These are phyloP conservation scores for Debaryomyces prosopidis DNA, from an alignment of 805 yeast species.

Conservation along the genomic window DNA sequence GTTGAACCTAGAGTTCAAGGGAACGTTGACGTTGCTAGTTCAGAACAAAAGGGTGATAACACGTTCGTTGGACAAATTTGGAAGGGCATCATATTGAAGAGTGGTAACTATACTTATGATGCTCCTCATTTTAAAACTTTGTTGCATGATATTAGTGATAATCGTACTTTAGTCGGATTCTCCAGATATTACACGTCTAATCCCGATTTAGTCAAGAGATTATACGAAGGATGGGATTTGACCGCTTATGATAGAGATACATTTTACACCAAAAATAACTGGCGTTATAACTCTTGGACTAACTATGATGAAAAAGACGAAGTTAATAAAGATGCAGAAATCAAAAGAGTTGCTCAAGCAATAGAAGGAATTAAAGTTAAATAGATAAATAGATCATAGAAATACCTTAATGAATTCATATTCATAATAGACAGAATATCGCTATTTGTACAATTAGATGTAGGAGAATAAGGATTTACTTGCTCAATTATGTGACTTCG, in stretches of 20 bases:
- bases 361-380: conserved; percentile 1
- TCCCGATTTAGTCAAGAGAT: conserved; percentile 43
- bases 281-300: conserved; percentile 20
- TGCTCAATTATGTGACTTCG: too few relatives aligned
- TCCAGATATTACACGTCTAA: conserved; percentile 43
- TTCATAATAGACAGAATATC: too few relatives aligned
- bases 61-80: conserved; percentile 27
- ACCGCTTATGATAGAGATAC: conserved; percentile 38
- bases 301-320: conserved; percentile 1
- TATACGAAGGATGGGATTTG: conserved; percentile 34
- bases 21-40: conserved; percentile 9
- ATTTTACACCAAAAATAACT: conserved; percentile 35
- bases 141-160: conserved; percentile 13
- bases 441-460: too few relatives aligned
- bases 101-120: conserved; percentile 17
- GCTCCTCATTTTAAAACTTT: conserved; percentile 4
- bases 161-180: conserved; percentile 44
- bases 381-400: not conserved
- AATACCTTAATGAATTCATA: too few relatives aligned
- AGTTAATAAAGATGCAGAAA: conserved; percentile 3
- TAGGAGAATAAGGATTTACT: too few relatives aligned
- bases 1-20: conserved; percentile 27
- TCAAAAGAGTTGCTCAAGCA: not conserved
- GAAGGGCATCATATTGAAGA: conserved; percentile 14
- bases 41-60: conserved; percentile 17